Evolutionary conservation across 805 yeast genomes (phyloP), one percentile per base, ranked within the genome.

Genomic region (Blastobotrys muscicola): DNA sequence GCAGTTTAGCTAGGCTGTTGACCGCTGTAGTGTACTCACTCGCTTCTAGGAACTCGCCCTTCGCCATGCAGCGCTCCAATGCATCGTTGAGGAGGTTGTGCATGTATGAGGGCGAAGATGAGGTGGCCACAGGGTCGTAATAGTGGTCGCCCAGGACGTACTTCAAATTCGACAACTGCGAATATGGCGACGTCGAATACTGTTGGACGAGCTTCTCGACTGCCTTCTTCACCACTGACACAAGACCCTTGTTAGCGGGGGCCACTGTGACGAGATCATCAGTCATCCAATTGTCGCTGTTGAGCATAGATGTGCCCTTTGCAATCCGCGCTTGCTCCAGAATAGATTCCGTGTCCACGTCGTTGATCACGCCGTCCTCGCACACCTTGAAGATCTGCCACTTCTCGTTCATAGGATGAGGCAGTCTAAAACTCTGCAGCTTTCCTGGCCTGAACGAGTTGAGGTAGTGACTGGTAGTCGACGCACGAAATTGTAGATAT

Each of bases 301-400:
- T 31, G 14, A 37, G 23, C 47, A 44, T 23, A 33, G 43, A 5
- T 42, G 50, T 31, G 37, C 42, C 30, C 42, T 40, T 3, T 43
- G 29, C 4, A 4, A 30, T 16, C 20, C 23, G 36, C 3, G 45
- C 36, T 9, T 36, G 38, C 12, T 47, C 50, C 36, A 51, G 40
- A 9, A 52, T 36, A 4, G 42, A 36, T 41, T 54, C 53, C 8
- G 47, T 47, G 20, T 52, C 53, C 4, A 59, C 43, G 20, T 60
- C 63, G 13, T 51, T 51, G 6, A 60, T 51, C 1, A 50, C 48
- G 1, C 61, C 61, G 16, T 58, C 60, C 2, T 36, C 51, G 23
- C 55, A 60, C 11, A 61, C 50, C 33, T 51, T 50, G 47, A 61
- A 61, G 2, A 61, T 54, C 44, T 60, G 64, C 66, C 66, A 61